A percentile compares a stretch with the other conserved stretches of the same genome.
Evolutionary conservation across 306 rosid species (phyloP).

Genomic region (Elaeagnus macrophylla): DNA sequence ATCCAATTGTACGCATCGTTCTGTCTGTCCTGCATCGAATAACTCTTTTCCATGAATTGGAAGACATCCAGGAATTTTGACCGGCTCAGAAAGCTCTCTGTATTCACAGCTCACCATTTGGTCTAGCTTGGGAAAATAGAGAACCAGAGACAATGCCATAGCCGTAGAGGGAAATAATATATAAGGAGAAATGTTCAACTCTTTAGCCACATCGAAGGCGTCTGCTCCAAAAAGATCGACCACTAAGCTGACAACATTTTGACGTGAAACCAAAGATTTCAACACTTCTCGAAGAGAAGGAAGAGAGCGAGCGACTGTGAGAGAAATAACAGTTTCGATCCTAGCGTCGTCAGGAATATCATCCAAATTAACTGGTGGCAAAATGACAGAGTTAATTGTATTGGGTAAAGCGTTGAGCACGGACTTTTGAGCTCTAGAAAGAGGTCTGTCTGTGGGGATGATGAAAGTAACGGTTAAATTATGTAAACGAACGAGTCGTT

Average conservation of each 20-base stretch:
- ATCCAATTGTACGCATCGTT: background rate
- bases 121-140: constrained; percentile 16
- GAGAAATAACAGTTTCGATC: background rate
- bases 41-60: constrained; percentile 19
- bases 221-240: constrained; percentile 11
- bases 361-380: constrained; percentile 16
- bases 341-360: constrained; percentile 9
- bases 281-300: constrained; percentile 9
- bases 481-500: constrained; percentile 12
- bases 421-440: background rate
- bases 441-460: constrained; percentile 7
- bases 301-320: constrained; percentile 15
- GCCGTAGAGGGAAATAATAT: constrained; percentile 6
- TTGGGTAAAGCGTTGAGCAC: constrained; percentile 12
- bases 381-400: constrained; percentile 2
- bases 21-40: constrained; percentile 7
- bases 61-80: constrained; percentile 18
- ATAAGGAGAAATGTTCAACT: constrained; percentile 4
- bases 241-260: constrained; percentile 2
- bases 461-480: constrained; percentile 15
- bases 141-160: background rate
- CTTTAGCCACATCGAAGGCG: constrained; percentile 13
- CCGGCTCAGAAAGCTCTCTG: constrained; percentile 12
- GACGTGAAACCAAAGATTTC: background rate
- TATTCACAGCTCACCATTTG: constrained; percentile 1